phyloP scores from a whole-genome alignment of 306 rosid genomes.

The Vicia villosa region DNA sequence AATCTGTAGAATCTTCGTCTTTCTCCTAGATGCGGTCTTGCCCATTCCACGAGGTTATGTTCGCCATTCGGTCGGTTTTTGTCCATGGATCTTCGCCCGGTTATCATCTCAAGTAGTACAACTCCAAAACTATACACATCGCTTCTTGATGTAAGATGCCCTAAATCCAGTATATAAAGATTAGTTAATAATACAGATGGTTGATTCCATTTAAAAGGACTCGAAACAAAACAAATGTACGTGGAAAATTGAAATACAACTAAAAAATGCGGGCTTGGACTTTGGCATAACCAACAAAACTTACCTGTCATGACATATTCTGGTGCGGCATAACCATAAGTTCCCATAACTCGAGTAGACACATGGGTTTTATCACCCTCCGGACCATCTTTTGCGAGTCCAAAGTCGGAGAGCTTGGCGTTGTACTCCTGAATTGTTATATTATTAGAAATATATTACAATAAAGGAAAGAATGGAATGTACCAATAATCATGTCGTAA shows the following conservation, averaged over 20 bases:
- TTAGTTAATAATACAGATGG: not conserved
- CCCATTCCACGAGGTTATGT: conserved; percentile 97
- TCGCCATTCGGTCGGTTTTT: conserved; percentile 92
- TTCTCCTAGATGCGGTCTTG: conserved; percentile 87
- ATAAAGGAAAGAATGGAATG: not conserved
- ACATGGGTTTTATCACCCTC: conserved; percentile 98
- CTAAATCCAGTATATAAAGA: conserved; percentile 35
- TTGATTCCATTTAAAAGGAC: not conserved
- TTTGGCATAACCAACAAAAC: conserved; percentile 23
- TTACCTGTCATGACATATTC: conserved; percentile 98
- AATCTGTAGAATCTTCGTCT: conserved; percentile 12
- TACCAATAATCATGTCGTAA: not conserved
- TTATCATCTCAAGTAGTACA: conserved; percentile 92
- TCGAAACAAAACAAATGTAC: not conserved
- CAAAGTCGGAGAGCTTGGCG: conserved; percentile 96
- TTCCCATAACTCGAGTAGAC: conserved; percentile 98
- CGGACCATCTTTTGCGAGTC: conserved; percentile 98
- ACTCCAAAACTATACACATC: conserved; percentile 97
- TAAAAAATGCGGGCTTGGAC: conserved; percentile 5
- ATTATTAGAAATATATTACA: conserved; percentile 38
- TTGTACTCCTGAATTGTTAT: conserved; percentile 75
- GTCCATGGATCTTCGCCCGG: conserved; percentile 97
- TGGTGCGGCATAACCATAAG: conserved; percentile 97
- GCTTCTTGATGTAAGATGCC: conserved; percentile 92
- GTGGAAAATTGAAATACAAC: not conserved